phyloP scores from a whole-genome alignment of 1,284 basidiomycete genomes.

The Sanguinoderma infundibulare region DNA sequence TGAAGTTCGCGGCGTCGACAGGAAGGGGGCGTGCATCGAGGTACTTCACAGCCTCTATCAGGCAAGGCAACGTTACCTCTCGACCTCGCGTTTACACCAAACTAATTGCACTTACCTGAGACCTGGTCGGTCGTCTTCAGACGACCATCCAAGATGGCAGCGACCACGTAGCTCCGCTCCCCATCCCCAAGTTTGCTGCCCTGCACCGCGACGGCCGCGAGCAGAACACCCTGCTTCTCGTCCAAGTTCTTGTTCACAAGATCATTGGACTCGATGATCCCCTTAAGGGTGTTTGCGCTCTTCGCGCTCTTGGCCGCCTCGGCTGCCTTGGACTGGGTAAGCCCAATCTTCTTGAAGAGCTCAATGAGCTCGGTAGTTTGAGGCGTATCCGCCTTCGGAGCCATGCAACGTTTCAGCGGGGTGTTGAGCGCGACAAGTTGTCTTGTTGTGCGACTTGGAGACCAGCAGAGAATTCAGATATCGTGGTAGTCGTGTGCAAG shows the following conservation, averaged over 20 bases:
- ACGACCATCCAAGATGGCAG: conserved; percentile 71
- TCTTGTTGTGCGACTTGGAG: background rate
- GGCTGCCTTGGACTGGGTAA: conserved; percentile 79
- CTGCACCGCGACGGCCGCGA: conserved; percentile 73
- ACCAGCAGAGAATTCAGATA: background rate
- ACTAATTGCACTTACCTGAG: conserved; percentile 54
- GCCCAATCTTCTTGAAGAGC: conserved; percentile 82
- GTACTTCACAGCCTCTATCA: conserved; percentile 82
- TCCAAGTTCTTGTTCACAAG: conserved; percentile 60
- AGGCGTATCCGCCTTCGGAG: conserved; percentile 38
- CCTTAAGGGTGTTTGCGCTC: conserved; percentile 71
- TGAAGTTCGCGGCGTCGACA: conserved; percentile 77
- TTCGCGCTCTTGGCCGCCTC: conserved; percentile 86
- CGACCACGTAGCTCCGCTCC: conserved; percentile 72
- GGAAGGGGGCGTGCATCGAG: conserved; percentile 65
- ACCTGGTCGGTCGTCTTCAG: conserved; percentile 90
- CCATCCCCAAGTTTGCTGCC: conserved; percentile 61
- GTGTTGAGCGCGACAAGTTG: background rate
- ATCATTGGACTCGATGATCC: conserved; percentile 67
- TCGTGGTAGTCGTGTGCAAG: conserved; percentile 13
- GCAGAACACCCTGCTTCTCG: conserved; percentile 81
- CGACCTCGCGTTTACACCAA: background rate
- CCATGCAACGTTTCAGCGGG: conserved; percentile 27
- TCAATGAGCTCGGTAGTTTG: conserved; percentile 50
- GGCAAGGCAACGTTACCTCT: background rate